Evolutionary conservation across 768 basidiomycete genomes (phyloP), one percentile per base, ranked within the genome.

Genomic region (Leccinum incarnatum): DNA sequence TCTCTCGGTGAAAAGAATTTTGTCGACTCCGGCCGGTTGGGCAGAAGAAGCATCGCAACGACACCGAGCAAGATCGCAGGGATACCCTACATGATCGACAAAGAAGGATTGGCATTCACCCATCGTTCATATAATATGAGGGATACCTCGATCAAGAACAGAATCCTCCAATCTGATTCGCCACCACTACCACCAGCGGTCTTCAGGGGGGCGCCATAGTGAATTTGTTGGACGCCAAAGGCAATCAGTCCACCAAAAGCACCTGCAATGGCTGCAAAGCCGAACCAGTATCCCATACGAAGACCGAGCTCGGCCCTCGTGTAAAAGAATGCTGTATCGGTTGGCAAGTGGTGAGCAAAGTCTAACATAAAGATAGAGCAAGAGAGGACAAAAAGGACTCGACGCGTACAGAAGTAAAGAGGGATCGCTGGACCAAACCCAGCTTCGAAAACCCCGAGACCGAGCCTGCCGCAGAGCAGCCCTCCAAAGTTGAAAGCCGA

Each of bases 181-280:
- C 67, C 71, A 1, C 72, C 69, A 55, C 61, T 56, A n/a, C 61
- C 69, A 7, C 68, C 67, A 9, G 34, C 15, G 6, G 69, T 70
- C n/a, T 7, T 58, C 36, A 71, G n/a, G 0, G 59, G 59, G 0
- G 67, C 62, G 17, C 71, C 71, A 47, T 50, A 72, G 17, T 88
- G 83, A 86, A 58, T 83, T 66, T 90, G 81, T 62, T 90, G 87
- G 10, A 93, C 77, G 1, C 89, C 91, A 61, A 88, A 93, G 3
- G 91, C 90, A 45, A 93, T 82, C 48, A 92, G 74, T n/a, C 91
- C 91, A 14, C 90, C 89, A 59, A 93, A 93, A 5, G 91, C 91
- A 23, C 91, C 91, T 4, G 91, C 88, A 4, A 91, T 83, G 3
- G 91, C 89, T 5, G 91, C 89, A 67, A 91, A 93, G 9, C 87